Evolutionary conservation across 441 rosid genomes (phyloP).

Genomic region (Breynia disticha): DNA sequence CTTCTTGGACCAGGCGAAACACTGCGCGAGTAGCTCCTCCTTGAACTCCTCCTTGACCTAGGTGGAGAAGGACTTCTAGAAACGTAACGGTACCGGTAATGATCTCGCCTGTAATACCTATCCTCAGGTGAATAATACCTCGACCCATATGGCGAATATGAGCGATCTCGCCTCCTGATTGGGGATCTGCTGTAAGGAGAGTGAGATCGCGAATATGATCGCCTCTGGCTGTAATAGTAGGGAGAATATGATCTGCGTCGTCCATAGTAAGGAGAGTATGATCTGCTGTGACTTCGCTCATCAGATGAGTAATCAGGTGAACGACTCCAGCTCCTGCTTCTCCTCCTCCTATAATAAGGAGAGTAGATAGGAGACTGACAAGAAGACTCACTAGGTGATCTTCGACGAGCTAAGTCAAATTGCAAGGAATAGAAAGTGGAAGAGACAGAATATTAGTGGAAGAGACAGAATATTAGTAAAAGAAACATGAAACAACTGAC

Average conservation of each 20-base stretch:
- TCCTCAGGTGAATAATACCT: conserved; percentile 32
- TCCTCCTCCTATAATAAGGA: conserved; percentile 25
- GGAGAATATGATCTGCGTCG: conserved; percentile 36
- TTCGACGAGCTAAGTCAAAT: conserved; percentile 26
- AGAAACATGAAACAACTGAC: neutral
- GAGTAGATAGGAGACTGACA: conserved; percentile 37
- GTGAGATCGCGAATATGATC: conserved; percentile 32
- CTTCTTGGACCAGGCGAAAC: no score
- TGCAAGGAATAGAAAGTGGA: neutral
- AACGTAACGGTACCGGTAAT: neutral
- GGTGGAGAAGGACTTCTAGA: conserved; percentile 22
- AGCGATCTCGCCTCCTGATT: conserved; percentile 31
- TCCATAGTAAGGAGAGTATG: conserved; percentile 24
- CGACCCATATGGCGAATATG: conserved; percentile 37
- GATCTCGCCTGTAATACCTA: conserved; percentile 9
- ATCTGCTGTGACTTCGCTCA: conserved; percentile 19
- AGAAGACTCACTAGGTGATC: conserved; percentile 35
- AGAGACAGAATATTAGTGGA: neutral
- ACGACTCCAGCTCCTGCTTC: conserved; percentile 29
- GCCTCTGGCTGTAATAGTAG: conserved; percentile 18
- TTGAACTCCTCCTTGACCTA: conserved; percentile 13
- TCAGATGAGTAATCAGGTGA: conserved; percentile 34
- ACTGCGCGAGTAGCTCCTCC: no score
- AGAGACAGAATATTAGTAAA: neutral
- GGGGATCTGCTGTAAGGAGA: conserved; percentile 51